Conservation (phyloP, 179 eudicot species). For the Beta corolliflora region DNA sequence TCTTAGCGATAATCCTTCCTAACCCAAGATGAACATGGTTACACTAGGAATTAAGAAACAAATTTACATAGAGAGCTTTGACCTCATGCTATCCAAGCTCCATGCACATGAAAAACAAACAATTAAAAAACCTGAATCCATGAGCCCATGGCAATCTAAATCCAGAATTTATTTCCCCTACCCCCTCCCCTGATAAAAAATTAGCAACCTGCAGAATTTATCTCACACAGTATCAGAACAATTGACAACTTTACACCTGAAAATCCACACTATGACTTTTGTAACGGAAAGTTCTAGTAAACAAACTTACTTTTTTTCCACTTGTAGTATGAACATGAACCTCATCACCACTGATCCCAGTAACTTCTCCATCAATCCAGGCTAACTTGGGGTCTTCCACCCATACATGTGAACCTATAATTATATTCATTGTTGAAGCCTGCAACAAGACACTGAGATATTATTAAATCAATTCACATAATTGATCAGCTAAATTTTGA, state of each 20-base stretch:
- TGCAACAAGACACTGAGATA: constrained; percentile 32
- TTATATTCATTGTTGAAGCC: constrained; percentile 80
- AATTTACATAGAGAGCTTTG: neutral
- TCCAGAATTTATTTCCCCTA: neutral
- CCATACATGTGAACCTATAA: constrained; percentile 88
- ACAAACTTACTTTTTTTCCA: constrained; percentile 63
- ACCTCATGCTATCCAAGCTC: neutral
- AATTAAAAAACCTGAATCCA: neutral
- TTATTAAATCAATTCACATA: constrained; percentile 12
- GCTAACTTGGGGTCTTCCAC: constrained; percentile 73
- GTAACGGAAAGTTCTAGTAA: constrained; percentile 10
- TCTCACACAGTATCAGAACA: neutral
- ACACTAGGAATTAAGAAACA: neutral
- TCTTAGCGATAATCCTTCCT: neutral
- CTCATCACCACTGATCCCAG: constrained; percentile 65
- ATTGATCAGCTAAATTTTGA: neutral
- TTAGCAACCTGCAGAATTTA: neutral
- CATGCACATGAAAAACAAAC: neutral
- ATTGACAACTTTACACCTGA: neutral
- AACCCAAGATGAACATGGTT: neutral
- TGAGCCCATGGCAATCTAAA: constrained; percentile 6
- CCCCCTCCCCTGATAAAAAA: neutral
- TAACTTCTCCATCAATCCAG: constrained; percentile 86
- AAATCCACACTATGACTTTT: neutral
- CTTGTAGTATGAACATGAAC: constrained; percentile 55